Evolutionary conservation across 1,284 basidiomycete genomes (phyloP).

Genomic region (Xerocomus minutiporus): DNA sequence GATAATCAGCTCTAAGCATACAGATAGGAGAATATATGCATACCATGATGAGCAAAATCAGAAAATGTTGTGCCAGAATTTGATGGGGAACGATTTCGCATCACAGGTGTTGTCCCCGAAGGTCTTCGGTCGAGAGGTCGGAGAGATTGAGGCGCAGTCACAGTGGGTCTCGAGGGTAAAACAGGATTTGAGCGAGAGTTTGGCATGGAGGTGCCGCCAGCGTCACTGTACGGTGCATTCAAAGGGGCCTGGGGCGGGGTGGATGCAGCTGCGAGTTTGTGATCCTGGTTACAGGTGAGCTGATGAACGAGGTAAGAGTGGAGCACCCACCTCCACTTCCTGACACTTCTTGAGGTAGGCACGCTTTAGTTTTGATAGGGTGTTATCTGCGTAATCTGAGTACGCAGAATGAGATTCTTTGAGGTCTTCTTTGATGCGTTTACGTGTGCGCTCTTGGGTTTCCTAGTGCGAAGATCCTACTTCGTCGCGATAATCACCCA

Average conservation of each 20-base stretch:
- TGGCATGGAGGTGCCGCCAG: slow-evolving; percentile 24
- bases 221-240: slow-evolving; percentile 17
- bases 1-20: slow-evolving; percentile 6
- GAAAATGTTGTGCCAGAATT: slow-evolving; percentile 63
- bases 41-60: slow-evolving; percentile 75
- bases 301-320: slow-evolving; percentile 1
- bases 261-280: slow-evolving; percentile 47
- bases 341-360: slow-evolving; percentile 76
- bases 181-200: slow-evolving; percentile 34
- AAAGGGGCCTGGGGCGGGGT: slow-evolving; percentile 30
- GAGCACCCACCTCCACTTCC: slow-evolving; percentile 64
- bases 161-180: slow-evolving; percentile 37
- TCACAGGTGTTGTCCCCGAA: slow-evolving; percentile 51
- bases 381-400: slow-evolving; percentile 71
- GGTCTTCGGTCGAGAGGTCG: slow-evolving; percentile 68
- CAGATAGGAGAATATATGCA: slow-evolving; percentile 3
- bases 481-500: slow-evolving; percentile 1
- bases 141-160: slow-evolving; percentile 66
- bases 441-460: slow-evolving; percentile 81
- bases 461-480: slow-evolving; percentile 45
- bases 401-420: slow-evolving; percentile 72
- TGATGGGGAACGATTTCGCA: slow-evolving; percentile 68
- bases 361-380: slow-evolving; percentile 73
- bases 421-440: slow-evolving; percentile 85
- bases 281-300: slow-evolving; percentile 44